Percentiles rank a stretch among this genome's conserved stretches.
Evolutionary conservation across 1,284 basidiomycete species (phyloP).

Genomic region (Sporisorium iseilematis-ciliati): DNA sequence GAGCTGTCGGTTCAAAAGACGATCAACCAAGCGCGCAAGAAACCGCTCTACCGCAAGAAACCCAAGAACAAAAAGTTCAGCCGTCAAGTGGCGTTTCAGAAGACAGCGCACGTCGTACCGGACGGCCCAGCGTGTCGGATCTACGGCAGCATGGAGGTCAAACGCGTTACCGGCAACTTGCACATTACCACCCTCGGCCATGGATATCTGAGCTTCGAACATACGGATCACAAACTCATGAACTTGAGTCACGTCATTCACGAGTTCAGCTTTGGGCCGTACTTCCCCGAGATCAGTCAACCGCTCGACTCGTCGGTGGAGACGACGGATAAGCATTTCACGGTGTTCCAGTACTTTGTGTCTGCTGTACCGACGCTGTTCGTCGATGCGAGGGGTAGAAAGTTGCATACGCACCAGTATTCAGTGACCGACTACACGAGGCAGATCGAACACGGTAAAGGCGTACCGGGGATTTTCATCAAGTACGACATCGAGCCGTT

Average conservation of each 20-base stretch:
- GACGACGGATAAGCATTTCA: slow-evolving; percentile 76
- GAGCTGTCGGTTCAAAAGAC: slow-evolving; percentile 59
- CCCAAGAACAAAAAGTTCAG: slow-evolving; percentile 70
- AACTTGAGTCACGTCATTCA: slow-evolving; percentile 95
- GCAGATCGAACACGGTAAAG: slow-evolving; percentile 79
- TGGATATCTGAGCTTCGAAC: slow-evolving; percentile 87
- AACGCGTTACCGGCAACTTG: slow-evolving; percentile 82
- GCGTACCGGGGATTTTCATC: slow-evolving; percentile 76
- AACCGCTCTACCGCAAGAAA: slow-evolving; percentile 38
- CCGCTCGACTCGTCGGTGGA: slow-evolving; percentile 85
- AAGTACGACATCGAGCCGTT: slow-evolving; percentile 91
- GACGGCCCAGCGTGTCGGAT: slow-evolving; percentile 80
- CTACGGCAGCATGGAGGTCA: slow-evolving; percentile 85
- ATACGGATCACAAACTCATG: slow-evolving; percentile 86
- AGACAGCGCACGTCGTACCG: slow-evolving; percentile 64
- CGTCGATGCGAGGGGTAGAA: slow-evolving; percentile 76
- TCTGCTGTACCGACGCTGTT: slow-evolving; percentile 95
- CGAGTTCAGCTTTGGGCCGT: slow-evolving; percentile 95
- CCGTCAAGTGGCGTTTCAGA: slow-evolving; percentile 72
- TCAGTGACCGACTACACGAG: slow-evolving; percentile 93
- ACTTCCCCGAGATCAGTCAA: slow-evolving; percentile 94
- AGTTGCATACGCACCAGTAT: slow-evolving; percentile 88
- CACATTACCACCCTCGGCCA: slow-evolving; percentile 87
- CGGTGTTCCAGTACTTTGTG: slow-evolving; percentile 88
- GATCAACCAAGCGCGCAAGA: slow-evolving; percentile 44